Base-by-base conservation (phyloP, 352 stramenopile species). In the Phytopythium ostracodes region DNA sequence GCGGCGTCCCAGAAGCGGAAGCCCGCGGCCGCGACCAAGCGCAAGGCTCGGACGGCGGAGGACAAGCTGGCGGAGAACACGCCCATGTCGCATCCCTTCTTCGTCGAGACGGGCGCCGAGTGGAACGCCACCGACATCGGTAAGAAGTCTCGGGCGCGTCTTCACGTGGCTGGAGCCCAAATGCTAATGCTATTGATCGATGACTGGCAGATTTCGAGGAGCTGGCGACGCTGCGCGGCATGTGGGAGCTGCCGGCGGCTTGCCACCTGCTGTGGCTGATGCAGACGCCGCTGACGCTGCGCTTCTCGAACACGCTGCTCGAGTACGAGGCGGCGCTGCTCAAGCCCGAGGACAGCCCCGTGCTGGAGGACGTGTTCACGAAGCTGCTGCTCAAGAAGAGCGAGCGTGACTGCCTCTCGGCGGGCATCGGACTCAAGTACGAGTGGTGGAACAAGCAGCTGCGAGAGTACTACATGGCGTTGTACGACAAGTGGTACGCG, bases 361-460 rank as follows among this genome's bases (percentile, higher is more conserved):
- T 95, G 22, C 68, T 95, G 25, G 87, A 95, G 60, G 84, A 93
- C 50, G 83, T 93, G 31, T 92, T 95, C 47, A 95, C 87, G 20
- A 95, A 93, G 65, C 67, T 95, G 14, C 54, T 95, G 63, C 73
- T 93, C 8, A 87, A 89, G 63, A 92, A 95, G 62, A 92, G 81
- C 59, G 84, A 93, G 63, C 81, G 86, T 33, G 79, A 84, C 29
- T 90, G 80, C 59, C 60, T 93, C n/a, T 79, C 73, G 22, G 76
- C 81, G 40, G 86, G 86, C 20, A 82, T 92, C 35, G 84, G 84
- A 2, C 82, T 95, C 49, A 88, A 91, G 72, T 95, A 95, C 63
- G 82, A 92, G 66, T 93, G 84, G 84, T 95, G 86, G 86, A 92
- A 89, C 74, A 91, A 92, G 63, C 86, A 92, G 59, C 69, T 95